Evolutionary conservation across 1,284 basidiomycete species (phyloP).

Genomic region (Pseudozyma pruni): DNA sequence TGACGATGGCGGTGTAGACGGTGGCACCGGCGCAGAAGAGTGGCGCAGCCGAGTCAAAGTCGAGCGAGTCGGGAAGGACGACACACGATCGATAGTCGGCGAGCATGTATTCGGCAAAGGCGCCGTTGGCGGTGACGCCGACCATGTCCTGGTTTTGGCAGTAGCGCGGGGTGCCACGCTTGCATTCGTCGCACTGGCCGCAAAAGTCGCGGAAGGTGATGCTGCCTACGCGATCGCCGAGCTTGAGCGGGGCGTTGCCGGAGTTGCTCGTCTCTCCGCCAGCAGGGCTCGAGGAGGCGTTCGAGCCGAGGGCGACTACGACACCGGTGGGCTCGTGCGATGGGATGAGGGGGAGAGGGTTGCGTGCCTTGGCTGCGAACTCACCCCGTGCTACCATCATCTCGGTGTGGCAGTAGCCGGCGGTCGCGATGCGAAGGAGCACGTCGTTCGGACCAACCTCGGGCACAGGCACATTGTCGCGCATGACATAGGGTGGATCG

Average conservation of each 20-base stretch:
- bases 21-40: slow-evolving; percentile 70
- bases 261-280: slow-evolving; percentile 12
- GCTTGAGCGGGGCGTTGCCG: slow-evolving; percentile 26
- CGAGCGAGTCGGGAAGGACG: slow-evolving; percentile 51
- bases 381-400: slow-evolving; percentile 49
- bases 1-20: slow-evolving; percentile 67
- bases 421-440: slow-evolving; percentile 42
- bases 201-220: slow-evolving; percentile 54
- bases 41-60: slow-evolving; percentile 64
- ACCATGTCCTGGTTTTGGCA: slow-evolving; percentile 47
- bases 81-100: slow-evolving; percentile 51
- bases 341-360: slow-evolving; percentile 40
- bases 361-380: slow-evolving; percentile 29
- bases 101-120: slow-evolving; percentile 55
- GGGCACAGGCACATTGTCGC: slow-evolving; percentile 28
- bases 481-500: slow-evolving; percentile 33
- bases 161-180: slow-evolving; percentile 39
- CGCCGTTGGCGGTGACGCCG: slow-evolving; percentile 50
- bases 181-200: slow-evolving; percentile 47
- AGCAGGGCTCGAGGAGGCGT: slow-evolving; percentile 8
- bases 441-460: slow-evolving; percentile 25
- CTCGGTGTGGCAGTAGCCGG: slow-evolving; percentile 56
- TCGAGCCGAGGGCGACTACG: slow-evolving; percentile 28
- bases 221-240: slow-evolving; percentile 57
- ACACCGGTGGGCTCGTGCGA: slow-evolving; percentile 55